These are phyloP conservation scores for Tricholoma sp. DNA, from an alignment of 768 basidiomycete genomes.

Conservation along the genomic window DNA sequence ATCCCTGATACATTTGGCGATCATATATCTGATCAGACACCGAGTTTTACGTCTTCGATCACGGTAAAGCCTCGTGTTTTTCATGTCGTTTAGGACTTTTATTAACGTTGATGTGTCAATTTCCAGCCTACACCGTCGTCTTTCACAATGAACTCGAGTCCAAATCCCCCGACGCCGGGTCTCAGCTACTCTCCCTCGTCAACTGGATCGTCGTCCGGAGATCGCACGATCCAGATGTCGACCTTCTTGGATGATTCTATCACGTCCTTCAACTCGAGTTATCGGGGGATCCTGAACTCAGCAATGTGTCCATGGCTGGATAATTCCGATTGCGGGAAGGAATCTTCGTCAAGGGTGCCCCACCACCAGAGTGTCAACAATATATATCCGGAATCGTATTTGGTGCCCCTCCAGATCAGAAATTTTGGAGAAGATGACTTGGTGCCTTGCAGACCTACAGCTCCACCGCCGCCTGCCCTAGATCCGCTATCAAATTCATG, in stretches of 20 bases:
- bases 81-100: neutral
- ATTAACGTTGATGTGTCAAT: neutral
- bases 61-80: neutral
- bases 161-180: slow-evolving; percentile 49
- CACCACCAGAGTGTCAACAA: neutral
- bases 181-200: slow-evolving; percentile 58
- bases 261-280: slow-evolving; percentile 11
- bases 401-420: too few relatives aligned
- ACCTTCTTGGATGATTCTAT: slow-evolving; percentile 43
- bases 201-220: slow-evolving; percentile 50
- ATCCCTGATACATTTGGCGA: neutral
- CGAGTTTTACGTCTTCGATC: neutral
- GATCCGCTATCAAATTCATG: neutral
- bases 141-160: slow-evolving; percentile 22
- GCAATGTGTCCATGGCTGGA: slow-evolving; percentile 23
- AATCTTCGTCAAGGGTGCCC: neutral
- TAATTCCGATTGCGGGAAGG: neutral
- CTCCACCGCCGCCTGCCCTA: neutral
- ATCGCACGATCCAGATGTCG: slow-evolving; percentile 53
- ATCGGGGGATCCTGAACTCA: slow-evolving; percentile 9
- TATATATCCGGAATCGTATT: neutral
- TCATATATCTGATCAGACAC: neutral
- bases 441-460: neutral
- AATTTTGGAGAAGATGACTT: neutral
- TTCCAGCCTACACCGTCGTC: neutral